Base-by-base conservation (phyloP, 345 rosid species). In the Microcos paniculata region DNA sequence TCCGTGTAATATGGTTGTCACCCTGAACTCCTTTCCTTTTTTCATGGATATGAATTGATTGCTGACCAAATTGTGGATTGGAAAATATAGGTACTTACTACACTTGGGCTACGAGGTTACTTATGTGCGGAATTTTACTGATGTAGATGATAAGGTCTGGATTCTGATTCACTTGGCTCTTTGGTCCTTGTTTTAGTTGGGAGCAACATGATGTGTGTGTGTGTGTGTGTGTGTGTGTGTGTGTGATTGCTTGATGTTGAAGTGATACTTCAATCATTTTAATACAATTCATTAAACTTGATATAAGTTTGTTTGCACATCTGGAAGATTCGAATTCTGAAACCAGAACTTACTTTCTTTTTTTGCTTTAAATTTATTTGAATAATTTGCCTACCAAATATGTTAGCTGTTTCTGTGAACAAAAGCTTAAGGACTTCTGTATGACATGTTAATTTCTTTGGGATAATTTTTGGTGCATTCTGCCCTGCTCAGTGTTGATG, bases 131-230 rank as follows among this genome's bases (percentile, higher is more conserved):
- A 95, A 95, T 82, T 93, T 95, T 79, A 95, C 99, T 1, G 97
- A 95, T 77, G 89, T 95, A 53, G 97, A 95, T 84, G 99, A 93
- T 76, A 96, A 96, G 97, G 97, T 89, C 43, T 75, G 85, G 46
- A 46, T 45, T 62, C 59, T 63, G 3, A 46, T 19, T 14, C 43
- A n/a, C 43, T 66, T 18, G 4, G 14, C 24, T 49, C 42, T 35
- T 46, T 68, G 14, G 24, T 68, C 24, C 26, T 10, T 71, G 62
- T 31, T 71, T 33, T 65, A 42, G 19, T 13, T 38, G 6, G 15
- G 51, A 23, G 30, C n/a, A 42, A 42, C n/a, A n/a, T n/a, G n/a
- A n/a, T n/a, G n/a, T n/a, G n/a, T n/a, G n/a, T n/a, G n/a, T n/a
- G n/a, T n/a, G n/a, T n/a, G n/a, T n/a, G n/a, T n/a, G n/a, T n/a